Evolutionary conservation across 2,329 filamentous ascomycete genomes (phyloP), one percentile per base, ranked within the genome.

Genomic region (Botrytis squamosa): DNA sequence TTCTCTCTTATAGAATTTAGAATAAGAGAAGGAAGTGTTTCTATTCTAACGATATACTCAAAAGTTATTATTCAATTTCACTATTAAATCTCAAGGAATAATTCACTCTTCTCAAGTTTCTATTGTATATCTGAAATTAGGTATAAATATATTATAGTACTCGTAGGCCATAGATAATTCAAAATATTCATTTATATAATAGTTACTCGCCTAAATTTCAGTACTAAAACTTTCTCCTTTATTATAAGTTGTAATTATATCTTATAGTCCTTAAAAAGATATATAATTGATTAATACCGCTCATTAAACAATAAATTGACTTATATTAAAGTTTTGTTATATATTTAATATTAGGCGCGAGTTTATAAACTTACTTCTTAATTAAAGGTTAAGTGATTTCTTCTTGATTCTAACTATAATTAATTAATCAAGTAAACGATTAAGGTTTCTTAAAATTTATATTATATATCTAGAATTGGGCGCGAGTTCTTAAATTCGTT

Each of bases 391-490:
- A 7, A 62, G 36, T 63, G 14, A n/a, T 42, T 3, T 4, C 12
- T 18, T 7, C 4, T 4, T 0, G 18, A 3, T 5, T 8, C 0
- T n/a, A 18, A 18, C 0, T 18, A 25, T 57, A 10, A 57, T 68
- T 68, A 38, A 36, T n/a, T 7, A 4, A 20, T 49, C 0, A 6
- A 12, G 7, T 16, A 42, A 2, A 57, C 0, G 29, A 18, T 2
- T 42, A 5, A 33, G 22, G 1, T 8, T 5, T 22, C 36, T 40
- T 16, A 33, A 33, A 14, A 3, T 9, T 33, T 42, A 20, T 57
- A 16, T 57, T 67, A 14, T 25, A 67, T 25, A 25, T 66, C 64
- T 66, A 22, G 22, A 38, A 36, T 66, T 66, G 64, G 64, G 29
- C 44, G 22, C 9, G 12, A 66, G 44, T 38, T 55, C 6, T 55